Percentiles rank a stretch among this genome's conserved stretches.
Conservation (phyloP, 108 stramenopile species). For the Skeletonema grethae region DNA sequence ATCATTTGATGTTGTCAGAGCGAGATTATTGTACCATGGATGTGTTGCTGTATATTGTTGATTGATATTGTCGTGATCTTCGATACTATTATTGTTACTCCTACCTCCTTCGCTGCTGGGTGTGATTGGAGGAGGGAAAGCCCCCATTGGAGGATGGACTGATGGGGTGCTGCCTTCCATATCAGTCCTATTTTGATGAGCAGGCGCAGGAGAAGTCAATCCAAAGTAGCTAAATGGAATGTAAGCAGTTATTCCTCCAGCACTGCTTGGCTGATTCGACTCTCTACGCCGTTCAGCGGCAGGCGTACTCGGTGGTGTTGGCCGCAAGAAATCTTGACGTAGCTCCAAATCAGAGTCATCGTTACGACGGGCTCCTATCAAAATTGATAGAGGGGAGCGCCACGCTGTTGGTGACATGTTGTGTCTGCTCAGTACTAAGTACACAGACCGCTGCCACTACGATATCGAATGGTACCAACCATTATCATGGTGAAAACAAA, state of each 20-base stretch:
- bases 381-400: slow-evolving; percentile 27
- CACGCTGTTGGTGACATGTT: slow-evolving; percentile 20
- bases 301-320: background rate
- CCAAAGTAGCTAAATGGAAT: slow-evolving; percentile 31
- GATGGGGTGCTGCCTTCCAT: slow-evolving; percentile 1
- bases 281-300: background rate
- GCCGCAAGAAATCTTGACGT: slow-evolving; percentile 11
- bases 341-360: slow-evolving; percentile 34
- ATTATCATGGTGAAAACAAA: too few species aligned
- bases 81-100: background rate
- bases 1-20: slow-evolving; percentile 1
- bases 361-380: slow-evolving; percentile 36
- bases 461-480: too few species aligned
- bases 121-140: slow-evolving; percentile 39
- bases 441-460: background rate
- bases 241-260: slow-evolving; percentile 5
- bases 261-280: background rate
- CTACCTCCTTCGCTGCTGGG: background rate
- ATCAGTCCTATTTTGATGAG: background rate
- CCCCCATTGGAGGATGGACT: slow-evolving; percentile 24
- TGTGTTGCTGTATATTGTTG: slow-evolving; percentile 23
- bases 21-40: slow-evolving; percentile 20
- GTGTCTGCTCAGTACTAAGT: background rate
- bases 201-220: slow-evolving; percentile 6
- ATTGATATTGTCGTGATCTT: background rate